These are phyloP conservation scores for Reutealis trisperma DNA, from an alignment of 345 rosid genomes.

Conservation along the genomic window DNA sequence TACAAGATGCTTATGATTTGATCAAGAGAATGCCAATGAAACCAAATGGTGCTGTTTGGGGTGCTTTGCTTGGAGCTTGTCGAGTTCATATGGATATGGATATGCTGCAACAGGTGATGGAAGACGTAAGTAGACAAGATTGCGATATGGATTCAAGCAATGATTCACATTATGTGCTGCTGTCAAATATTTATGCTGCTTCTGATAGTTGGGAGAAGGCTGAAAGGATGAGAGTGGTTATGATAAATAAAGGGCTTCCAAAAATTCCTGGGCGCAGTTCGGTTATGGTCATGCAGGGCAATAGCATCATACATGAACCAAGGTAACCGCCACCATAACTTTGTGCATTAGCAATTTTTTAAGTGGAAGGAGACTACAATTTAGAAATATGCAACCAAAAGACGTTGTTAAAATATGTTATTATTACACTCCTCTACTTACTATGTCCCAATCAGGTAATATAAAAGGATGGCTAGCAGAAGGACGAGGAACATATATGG, in stretches of 20 bases:
- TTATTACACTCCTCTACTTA: background rate
- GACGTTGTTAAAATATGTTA: background rate
- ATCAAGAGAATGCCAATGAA: constrained; percentile 60
- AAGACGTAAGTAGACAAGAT: constrained; percentile 32
- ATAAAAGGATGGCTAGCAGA: background rate
- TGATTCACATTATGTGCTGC: constrained; percentile 47
- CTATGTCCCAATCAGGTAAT: background rate
- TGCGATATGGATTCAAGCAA: constrained; percentile 25
- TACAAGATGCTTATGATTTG: constrained; percentile 60
- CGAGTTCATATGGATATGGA: constrained; percentile 51
- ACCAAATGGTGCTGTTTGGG: constrained; percentile 72
- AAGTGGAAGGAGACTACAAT: background rate
- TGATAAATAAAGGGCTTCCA: constrained; percentile 45
- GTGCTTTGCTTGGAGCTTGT: constrained; percentile 74
- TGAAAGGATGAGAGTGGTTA: constrained; percentile 48
- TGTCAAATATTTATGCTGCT: constrained; percentile 71
- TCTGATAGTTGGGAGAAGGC: constrained; percentile 63
- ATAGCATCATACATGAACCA: background rate
- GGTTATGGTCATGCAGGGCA: constrained; percentile 27
- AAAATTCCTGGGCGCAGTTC: constrained; percentile 63
- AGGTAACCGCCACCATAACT: background rate
- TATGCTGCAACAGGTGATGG: constrained; percentile 48
- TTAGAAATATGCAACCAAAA: background rate
- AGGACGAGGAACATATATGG: background rate
- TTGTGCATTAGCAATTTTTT: background rate